These are phyloP conservation scores for Sporobolomyces phaffii DNA, from an alignment of 768 basidiomycete species.

Conservation along the genomic window DNA sequence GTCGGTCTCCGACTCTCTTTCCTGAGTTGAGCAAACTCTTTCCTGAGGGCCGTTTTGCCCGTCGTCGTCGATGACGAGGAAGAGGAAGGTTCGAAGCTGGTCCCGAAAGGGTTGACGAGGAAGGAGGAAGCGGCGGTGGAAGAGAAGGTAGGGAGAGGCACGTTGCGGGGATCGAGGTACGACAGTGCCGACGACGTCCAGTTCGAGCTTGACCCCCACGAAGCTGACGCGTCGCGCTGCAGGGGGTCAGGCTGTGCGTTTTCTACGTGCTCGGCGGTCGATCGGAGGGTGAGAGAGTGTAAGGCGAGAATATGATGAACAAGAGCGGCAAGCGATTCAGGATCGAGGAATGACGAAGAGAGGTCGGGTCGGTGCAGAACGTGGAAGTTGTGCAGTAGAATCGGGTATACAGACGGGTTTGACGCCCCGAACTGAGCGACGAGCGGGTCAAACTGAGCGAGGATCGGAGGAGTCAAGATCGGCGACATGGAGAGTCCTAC, in stretches of 20 bases:
- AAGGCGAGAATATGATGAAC: too few relatives aligned
- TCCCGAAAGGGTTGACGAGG: not conserved
- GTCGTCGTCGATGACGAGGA: not conserved
- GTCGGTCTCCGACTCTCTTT: not conserved
- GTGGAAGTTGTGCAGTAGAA: constrained; percentile 12
- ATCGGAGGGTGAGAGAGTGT: not conserved
- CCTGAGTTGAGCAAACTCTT: not conserved
- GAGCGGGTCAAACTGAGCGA: constrained; percentile 18
- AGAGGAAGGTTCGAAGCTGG: not conserved
- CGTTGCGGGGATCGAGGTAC: constrained; percentile 9
- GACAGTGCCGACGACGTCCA: not conserved
- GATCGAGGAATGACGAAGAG: not conserved
- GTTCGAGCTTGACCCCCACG: not conserved
- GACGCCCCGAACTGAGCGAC: constrained; percentile 29
- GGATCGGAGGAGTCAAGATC: not conserved
- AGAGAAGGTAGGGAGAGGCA: not conserved
- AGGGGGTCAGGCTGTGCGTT: too few relatives aligned
- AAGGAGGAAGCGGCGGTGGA: not conserved
- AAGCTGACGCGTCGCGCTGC: too few relatives aligned
- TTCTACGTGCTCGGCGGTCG: too few relatives aligned
- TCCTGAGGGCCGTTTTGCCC: not conserved
- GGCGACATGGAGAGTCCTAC: constrained; percentile 12
- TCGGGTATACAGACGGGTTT: constrained; percentile 7
- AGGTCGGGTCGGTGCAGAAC: constrained; percentile 8
- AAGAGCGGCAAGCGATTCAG: too few relatives aligned